Base-by-base conservation (phyloP, 2,329 filamentous ascomycete species). In the Hymenotorrendiella dingleyae region DNA sequence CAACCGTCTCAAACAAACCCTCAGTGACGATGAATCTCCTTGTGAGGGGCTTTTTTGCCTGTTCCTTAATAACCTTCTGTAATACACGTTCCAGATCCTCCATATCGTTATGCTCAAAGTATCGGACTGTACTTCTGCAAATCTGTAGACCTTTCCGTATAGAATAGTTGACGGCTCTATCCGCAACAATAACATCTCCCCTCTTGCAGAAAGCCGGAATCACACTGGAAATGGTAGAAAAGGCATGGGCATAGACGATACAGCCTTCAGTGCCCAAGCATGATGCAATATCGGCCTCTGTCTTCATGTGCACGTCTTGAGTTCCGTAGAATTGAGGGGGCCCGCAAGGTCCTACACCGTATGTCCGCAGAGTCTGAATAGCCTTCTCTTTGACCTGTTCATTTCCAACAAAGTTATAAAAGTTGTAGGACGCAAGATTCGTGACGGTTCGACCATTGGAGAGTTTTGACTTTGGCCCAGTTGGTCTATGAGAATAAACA, bases 251-350 rank as follows among this genome's bases (percentile, higher is more conserved):
- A 61, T 98, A 98, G 46, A 98, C 82, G 54, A 98, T 97, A 61
- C 88, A 94, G 23, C 84, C 82, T 42, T 90, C 81, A 1, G 86
- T 87, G 19, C 93, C 93, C 20, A 98, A 68, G 62, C 91, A 94
- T 8, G 85, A 78, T 19, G 93, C 89, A 59, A 98, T 90, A 62
- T 97, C 91, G 43, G 86, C 80, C 67, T 98, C 93, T 12, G 88
- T 89, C 71, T 94, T 93, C 79, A 96, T 91, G 66, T 98, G 93
- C 34, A 97, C 90, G 66, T 98, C 93, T 64, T 97, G 91, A 23
- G 89, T 98, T 52, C 90, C 93, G 68, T 98, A 98, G 69, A 98
- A 98, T 52, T 94, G 90, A 5, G 93, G 93, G 14, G 93, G 93
- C 16, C 93, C 93, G 62, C 93, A 98, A 44, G 93, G 91, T 7